Percentiles rank a stretch among this genome's conserved stretches.
Conservation (phyloP, 345 rosid genomes). For the Aquilaria sinensis region DNA sequence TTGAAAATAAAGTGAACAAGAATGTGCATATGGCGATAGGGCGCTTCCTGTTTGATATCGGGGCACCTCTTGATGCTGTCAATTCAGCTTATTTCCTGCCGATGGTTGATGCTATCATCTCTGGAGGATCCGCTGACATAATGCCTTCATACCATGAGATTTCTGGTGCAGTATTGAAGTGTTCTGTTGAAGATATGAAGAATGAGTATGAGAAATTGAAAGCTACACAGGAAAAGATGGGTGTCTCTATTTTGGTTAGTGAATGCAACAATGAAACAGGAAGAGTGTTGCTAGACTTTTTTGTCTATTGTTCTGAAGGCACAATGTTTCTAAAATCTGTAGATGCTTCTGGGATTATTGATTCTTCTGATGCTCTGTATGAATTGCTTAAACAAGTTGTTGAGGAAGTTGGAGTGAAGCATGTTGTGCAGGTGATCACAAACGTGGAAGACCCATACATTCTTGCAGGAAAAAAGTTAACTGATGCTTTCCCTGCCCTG, state of each 20-base stretch:
- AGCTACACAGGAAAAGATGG: conserved; percentile 56
- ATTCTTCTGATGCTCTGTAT: conserved; percentile 48
- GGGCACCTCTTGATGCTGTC: conserved; percentile 64
- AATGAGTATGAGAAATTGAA: conserved; percentile 34
- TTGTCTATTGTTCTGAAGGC: conserved; percentile 60
- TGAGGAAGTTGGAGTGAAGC: conserved; percentile 64
- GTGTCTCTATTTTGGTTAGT: conserved; percentile 75
- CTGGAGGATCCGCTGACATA: conserved; percentile 38
- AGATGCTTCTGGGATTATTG: conserved; percentile 45
- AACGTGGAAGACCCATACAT: conserved; percentile 49
- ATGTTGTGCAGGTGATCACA: conserved; percentile 87
- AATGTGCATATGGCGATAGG: conserved; percentile 50
- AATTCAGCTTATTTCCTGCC: conserved; percentile 68
- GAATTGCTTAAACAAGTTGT: conserved; percentile 62
- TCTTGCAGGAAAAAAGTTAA: conserved; percentile 54
- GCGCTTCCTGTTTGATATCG: conserved; percentile 63
- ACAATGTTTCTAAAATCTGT: conserved; percentile 60
- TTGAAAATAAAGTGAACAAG: conserved; percentile 31
- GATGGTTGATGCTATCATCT: conserved; percentile 56
- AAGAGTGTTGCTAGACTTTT: conserved; percentile 40
- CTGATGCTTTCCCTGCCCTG: conserved; percentile 60
- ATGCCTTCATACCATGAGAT: conserved; percentile 59
- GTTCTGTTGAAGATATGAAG: conserved; percentile 63
- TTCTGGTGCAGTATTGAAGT: conserved; percentile 67
- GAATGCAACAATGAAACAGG: conserved; percentile 49